Evolutionary conservation across 2,329 filamentous ascomycete species (phyloP).

Genomic region (Alternaria solani): DNA sequence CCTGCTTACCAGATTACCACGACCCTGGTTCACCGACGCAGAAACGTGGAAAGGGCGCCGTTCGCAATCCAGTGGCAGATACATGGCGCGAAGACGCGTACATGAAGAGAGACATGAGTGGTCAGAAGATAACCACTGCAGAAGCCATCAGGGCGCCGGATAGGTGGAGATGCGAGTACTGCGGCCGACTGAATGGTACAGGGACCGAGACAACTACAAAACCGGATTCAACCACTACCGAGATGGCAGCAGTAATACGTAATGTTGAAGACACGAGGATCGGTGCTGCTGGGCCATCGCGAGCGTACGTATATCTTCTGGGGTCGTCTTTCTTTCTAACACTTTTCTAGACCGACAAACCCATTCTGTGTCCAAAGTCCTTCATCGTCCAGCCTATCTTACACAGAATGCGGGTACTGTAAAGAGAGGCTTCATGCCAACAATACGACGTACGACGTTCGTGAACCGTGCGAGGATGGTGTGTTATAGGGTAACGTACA

Average conservation of each 20-base stretch:
- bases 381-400: background rate
- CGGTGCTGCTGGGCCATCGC: background rate
- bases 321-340: background rate
- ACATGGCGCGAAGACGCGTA: conserved; percentile 18
- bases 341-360: background rate
- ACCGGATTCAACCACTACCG: background rate
- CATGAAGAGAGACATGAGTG: background rate
- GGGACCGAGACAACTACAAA: background rate
- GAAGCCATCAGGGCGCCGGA: conserved; percentile 9
- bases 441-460: background rate
- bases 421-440: background rate
- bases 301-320: background rate
- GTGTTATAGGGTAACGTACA: background rate
- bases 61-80: conserved; percentile 14
- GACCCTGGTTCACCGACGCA: conserved; percentile 5
- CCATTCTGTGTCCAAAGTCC: background rate
- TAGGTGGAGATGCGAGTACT: conserved; percentile 15
- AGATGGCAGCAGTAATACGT: background rate
- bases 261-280: background rate
- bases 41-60: conserved; percentile 2
- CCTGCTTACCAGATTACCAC: conserved; percentile 8
- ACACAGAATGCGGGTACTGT: background rate
- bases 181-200: conserved; percentile 6
- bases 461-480: conserved; percentile 4
- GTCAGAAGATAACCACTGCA: background rate